Evolutionary conservation across 805 yeast genomes (phyloP).

Genomic region (Candida manassasensis): DNA sequence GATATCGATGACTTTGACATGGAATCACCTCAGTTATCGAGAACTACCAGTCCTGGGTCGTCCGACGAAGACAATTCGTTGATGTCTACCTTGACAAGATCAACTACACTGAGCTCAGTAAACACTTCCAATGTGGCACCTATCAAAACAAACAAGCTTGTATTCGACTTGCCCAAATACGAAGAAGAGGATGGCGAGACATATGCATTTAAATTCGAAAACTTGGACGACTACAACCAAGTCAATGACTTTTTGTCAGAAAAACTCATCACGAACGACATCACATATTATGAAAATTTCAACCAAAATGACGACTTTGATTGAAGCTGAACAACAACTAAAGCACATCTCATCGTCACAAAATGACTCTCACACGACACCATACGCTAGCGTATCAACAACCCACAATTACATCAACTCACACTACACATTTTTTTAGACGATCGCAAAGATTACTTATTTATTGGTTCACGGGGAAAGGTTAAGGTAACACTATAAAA

Average conservation of each 20-base stretch:
- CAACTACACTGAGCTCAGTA: constrained; percentile 37
- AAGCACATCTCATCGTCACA: too few species aligned
- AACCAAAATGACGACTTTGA: constrained; percentile 3
- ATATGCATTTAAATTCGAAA: constrained; percentile 18
- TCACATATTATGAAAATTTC: constrained; percentile 24
- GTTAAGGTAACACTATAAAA: background rate
- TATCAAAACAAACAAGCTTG: constrained; percentile 10
- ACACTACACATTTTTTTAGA: too few species aligned
- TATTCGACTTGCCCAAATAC: constrained; percentile 32
- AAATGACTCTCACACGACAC: too few species aligned
- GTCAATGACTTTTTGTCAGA: constrained; percentile 39
- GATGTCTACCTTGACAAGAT: constrained; percentile 37
- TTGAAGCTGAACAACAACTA: too few species aligned
- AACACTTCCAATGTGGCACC: constrained; percentile 15
- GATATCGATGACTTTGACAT: constrained; percentile 6
- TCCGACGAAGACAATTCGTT: constrained; percentile 29
- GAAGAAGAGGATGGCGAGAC: constrained; percentile 13
- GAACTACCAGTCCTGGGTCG: constrained; percentile 35
- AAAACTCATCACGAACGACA: constrained; percentile 34
- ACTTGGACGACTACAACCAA: constrained; percentile 34
- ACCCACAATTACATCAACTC: too few species aligned
- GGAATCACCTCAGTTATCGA: constrained; percentile 5
- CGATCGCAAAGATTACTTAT: background rate
- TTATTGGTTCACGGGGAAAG: constrained; percentile 1
- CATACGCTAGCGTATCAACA: too few species aligned